Conservation (phyloP, 108 stramenopile genomes). For the Nitzschia sp. region DNA sequence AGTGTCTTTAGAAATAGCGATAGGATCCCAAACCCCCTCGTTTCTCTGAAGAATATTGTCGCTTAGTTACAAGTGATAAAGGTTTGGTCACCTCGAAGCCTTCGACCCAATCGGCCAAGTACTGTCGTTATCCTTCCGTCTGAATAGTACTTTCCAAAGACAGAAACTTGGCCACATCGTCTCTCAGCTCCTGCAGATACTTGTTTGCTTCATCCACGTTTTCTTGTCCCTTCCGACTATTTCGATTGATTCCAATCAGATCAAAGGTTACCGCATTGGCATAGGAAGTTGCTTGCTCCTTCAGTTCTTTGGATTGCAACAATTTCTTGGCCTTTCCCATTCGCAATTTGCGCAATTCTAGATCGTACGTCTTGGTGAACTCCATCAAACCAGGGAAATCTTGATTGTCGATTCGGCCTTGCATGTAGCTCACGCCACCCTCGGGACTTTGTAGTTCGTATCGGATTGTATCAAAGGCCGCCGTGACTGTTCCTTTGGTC, state of each 20-base stretch:
- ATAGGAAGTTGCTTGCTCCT: slow-evolving; percentile 54
- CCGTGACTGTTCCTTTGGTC: slow-evolving; percentile 41
- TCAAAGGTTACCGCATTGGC: slow-evolving; percentile 90
- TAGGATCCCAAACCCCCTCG: no score
- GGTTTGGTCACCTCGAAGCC: no score
- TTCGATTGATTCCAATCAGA: slow-evolving; percentile 88
- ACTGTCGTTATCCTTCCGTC: slow-evolving; percentile 22
- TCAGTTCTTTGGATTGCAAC: slow-evolving; percentile 54
- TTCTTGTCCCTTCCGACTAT: slow-evolving; percentile 67
- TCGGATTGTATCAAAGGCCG: slow-evolving; percentile 55
- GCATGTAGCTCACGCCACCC: slow-evolving; percentile 63
- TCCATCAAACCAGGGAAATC: slow-evolving; percentile 66
- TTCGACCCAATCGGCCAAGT: no score
- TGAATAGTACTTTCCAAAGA: slow-evolving; percentile 57
- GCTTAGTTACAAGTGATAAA: no score
- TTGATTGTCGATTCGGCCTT: slow-evolving; percentile 45
- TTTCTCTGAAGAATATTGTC: no score
- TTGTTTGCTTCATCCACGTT: slow-evolving; percentile 56
- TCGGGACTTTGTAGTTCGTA: slow-evolving; percentile 52
- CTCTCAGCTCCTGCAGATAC: slow-evolving; percentile 71
- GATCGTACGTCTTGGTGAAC: slow-evolving; percentile 81
- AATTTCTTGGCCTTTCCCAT: slow-evolving; percentile 73
- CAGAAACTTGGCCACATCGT: slow-evolving; percentile 58
- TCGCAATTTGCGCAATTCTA: slow-evolving; percentile 69
- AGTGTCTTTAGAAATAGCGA: no score